Percentiles rank a stretch among this genome's conserved stretches.
Conservation (phyloP, 2,329 filamentous ascomycete species). For the Fusarium buharicum region DNA sequence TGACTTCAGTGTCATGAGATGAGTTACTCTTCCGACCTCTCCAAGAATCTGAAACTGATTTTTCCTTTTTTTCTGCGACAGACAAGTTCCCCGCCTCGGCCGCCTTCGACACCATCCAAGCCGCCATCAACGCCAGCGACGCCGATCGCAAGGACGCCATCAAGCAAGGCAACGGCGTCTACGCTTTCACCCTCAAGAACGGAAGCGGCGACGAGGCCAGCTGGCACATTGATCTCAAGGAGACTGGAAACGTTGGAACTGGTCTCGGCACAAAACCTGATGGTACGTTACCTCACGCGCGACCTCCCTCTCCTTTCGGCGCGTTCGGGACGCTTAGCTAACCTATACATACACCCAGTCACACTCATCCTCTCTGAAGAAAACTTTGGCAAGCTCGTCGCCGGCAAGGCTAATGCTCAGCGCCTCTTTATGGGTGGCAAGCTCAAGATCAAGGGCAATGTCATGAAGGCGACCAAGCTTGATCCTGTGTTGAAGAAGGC, state of each 20-base stretch:
- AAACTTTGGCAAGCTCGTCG: conserved; percentile 85
- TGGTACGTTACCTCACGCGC: conserved; percentile 63
- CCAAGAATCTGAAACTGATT: conserved; percentile 9
- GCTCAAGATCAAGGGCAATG: conserved; percentile 96
- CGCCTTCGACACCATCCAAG: conserved; percentile 90
- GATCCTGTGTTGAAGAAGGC: conserved; percentile 92
- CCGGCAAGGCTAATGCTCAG: conserved; percentile 93
- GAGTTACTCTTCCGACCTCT: background rate
- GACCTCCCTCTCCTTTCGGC: background rate
- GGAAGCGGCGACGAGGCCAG: conserved; percentile 77
- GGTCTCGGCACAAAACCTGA: conserved; percentile 84
- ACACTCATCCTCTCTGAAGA: conserved; percentile 85
- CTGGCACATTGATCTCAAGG: conserved; percentile 97
- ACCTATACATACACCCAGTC: conserved; percentile 62
- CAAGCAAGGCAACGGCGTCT: conserved; percentile 87
- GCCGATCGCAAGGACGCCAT: conserved; percentile 86
- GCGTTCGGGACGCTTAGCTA: conserved; percentile 6
- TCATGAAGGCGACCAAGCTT: conserved; percentile 99
- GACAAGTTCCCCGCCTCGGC: conserved; percentile 88
- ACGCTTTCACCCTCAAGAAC: conserved; percentile 95
- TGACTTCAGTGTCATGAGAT: background rate
- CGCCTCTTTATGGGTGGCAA: conserved; percentile 97
- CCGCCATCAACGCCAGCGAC: conserved; percentile 73
- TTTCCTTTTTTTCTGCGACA: conserved; percentile 47
- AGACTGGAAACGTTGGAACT: conserved; percentile 82